Evolutionary conservation across 2,329 filamentous ascomycete genomes (phyloP).

Genomic region (Camillea tinctor): DNA sequence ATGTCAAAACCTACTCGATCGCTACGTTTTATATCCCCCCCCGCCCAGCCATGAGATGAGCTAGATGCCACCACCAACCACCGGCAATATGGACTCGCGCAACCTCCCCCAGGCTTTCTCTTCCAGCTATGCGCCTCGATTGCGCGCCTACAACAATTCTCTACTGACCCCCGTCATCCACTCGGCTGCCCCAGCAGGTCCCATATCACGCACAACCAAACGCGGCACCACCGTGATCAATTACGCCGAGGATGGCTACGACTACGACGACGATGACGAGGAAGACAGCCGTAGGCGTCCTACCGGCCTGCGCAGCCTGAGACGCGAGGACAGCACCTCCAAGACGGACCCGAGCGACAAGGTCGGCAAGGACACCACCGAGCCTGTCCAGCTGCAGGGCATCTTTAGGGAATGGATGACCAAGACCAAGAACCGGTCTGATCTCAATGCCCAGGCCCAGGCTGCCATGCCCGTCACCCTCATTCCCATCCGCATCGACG

Average conservation of each 20-base stretch:
- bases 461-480: constrained; percentile 82
- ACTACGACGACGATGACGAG: constrained; percentile 72
- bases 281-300: constrained; percentile 75
- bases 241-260: constrained; percentile 94
- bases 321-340: constrained; percentile 68
- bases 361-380: constrained; percentile 76
- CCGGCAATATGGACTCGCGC: constrained; percentile 45
- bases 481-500: constrained; percentile 93
- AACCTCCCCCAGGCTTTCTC: constrained; percentile 78
- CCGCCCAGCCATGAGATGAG: neutral
- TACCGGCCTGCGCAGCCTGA: constrained; percentile 79
- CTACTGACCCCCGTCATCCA: constrained; percentile 83
- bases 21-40: too few relatives aligned
- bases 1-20: neutral
- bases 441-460: constrained; percentile 61
- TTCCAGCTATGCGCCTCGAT: constrained; percentile 85
- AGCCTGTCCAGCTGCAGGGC: constrained; percentile 80
- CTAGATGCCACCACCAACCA: neutral
- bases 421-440: constrained; percentile 60
- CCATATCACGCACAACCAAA: constrained; percentile 84
- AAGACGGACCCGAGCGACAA: constrained; percentile 69
- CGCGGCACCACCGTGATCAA: constrained; percentile 95
- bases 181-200: constrained; percentile 62
- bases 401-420: constrained; percentile 97
- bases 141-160: constrained; percentile 89